These are phyloP conservation scores for Cystofilobasidium ferigula DNA, from an alignment of 768 basidiomycete species.

Conservation along the genomic window DNA sequence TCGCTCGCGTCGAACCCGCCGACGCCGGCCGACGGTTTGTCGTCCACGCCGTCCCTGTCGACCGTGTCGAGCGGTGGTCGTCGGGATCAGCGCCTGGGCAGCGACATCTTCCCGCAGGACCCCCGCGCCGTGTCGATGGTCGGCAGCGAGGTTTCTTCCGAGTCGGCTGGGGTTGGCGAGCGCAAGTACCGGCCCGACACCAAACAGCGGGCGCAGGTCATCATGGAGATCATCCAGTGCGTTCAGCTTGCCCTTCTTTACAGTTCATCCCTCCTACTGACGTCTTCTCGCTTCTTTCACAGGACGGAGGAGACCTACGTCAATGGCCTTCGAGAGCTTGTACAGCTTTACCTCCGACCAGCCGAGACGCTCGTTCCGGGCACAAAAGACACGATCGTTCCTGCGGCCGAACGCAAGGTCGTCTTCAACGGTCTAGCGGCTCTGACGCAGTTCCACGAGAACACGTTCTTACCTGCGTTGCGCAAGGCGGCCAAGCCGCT, in stretches of 20 bases:
- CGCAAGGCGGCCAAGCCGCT: constrained; percentile 58
- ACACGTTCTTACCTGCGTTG: constrained; percentile 82
- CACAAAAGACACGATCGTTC: constrained; percentile 75
- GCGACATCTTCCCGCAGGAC: neutral
- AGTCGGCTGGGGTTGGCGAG: constrained; percentile 4
- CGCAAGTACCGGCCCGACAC: constrained; percentile 88
- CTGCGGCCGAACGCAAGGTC: constrained; percentile 70
- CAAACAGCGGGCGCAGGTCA: constrained; percentile 64
- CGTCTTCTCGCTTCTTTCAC: no score
- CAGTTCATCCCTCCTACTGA: no score
- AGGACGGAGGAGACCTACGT: constrained; percentile 91
- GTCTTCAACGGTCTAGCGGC: constrained; percentile 86
- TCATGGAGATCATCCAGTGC: constrained; percentile 84
- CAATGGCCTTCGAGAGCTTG: constrained; percentile 80
- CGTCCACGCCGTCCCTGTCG: constrained; percentile 7
- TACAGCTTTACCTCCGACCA: constrained; percentile 89
- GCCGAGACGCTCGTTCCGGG: constrained; percentile 60
- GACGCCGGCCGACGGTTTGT: neutral
- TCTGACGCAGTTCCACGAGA: constrained; percentile 80
- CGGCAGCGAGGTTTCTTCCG: constrained; percentile 19
- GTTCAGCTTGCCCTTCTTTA: constrained; percentile 37
- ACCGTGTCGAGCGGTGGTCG: neutral
- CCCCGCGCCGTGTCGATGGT: neutral
- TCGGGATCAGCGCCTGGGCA: neutral
- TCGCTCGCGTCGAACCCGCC: neutral